Base-by-base conservation (phyloP, 148 eudicot species). In the Pharnaceum exiguum region DNA sequence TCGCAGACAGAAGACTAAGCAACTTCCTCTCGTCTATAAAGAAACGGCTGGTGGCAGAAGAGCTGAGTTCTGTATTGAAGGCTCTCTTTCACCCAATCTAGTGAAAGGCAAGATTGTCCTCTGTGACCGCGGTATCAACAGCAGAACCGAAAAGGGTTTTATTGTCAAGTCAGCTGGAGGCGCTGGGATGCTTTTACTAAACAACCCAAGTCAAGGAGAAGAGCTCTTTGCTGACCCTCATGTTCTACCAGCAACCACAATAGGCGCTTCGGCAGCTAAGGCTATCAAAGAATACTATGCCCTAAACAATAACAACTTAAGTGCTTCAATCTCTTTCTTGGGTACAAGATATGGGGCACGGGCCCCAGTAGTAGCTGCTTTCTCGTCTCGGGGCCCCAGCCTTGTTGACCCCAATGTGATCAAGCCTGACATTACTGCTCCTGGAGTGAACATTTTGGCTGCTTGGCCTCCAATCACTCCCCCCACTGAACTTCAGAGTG, bases 321-420 rank as follows among this genome's bases (percentile, higher is more conserved):
- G 70, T 0, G 93, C 83, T 46, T 71, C 74, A 5, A 62, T 85
- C 5, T 17, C 55, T 2, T 82, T 82, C 21, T 51, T 52, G 33
- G 93, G 93, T 1, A 75, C 85, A 8, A 59, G 30, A 1, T 82
- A 77, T 37, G 74, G 73, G 12, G 52, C 54, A 2, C 74, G 69
- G 7, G 94, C 88, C 10, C 94, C 94, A 1, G 66, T 79, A 7
- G 73, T 85, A 71, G 94, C 94, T 0, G 85, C 85, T 10, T 75
- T 85, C 48, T 82, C 88, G 10, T 82, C 94, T 0, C 64, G 94
- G 24, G 94, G 88, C 3, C 94, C 94, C 5, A 85, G 85, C 61
- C 30, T 33, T 2, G 64, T 82, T 4, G 88, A 76, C 17, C 88
- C 88, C 0, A 61, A 77, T 24, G 67, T 82, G n/a, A 73, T 85